Percentiles rank a stretch among this genome's conserved stretches.
These are phyloP conservation scores for Mrakia gelida DNA, from an alignment of 768 basidiomycete genomes.

Conservation along the genomic window DNA sequence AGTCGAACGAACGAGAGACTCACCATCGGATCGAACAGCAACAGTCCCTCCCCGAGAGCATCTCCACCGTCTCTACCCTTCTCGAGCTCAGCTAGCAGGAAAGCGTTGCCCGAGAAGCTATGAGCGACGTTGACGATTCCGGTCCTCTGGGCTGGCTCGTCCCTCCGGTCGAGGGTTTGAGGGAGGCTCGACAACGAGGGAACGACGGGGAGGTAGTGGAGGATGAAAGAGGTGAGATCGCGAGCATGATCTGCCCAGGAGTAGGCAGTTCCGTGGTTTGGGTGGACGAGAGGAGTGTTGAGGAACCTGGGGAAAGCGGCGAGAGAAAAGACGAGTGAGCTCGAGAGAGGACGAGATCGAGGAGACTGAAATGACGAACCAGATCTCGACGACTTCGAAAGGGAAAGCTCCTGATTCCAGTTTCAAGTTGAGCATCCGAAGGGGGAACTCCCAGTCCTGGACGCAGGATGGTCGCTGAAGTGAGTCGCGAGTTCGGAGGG, in stretches of 20 bases:
- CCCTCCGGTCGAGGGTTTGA: background rate
- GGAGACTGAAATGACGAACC: background rate
- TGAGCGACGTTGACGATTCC: background rate
- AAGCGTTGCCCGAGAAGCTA: background rate
- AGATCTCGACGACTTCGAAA: background rate
- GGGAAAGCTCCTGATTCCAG: background rate
- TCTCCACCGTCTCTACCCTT: background rate
- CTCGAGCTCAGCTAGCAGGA: conserved; percentile 3
- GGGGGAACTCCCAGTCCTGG: conserved; percentile 7
- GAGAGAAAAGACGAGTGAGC: background rate
- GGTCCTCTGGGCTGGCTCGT: background rate
- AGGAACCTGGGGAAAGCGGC: background rate
- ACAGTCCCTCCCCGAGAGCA: background rate
- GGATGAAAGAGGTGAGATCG: conserved; percentile 2
- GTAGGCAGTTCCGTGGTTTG: background rate
- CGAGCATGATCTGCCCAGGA: conserved; percentile 18
- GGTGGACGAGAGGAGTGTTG: background rate
- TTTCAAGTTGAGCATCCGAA: background rate
- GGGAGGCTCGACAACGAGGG: background rate
- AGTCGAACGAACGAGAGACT: background rate
- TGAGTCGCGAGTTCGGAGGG: background rate
- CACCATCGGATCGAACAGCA: conserved; percentile 11
- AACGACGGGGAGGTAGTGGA: conserved; percentile 1
- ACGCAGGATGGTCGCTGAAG: too few species aligned
- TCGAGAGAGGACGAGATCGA: background rate